These are phyloP conservation scores for Colletotrichum lini DNA, from an alignment of 2,329 filamentous ascomycete species.

Conservation along the genomic window DNA sequence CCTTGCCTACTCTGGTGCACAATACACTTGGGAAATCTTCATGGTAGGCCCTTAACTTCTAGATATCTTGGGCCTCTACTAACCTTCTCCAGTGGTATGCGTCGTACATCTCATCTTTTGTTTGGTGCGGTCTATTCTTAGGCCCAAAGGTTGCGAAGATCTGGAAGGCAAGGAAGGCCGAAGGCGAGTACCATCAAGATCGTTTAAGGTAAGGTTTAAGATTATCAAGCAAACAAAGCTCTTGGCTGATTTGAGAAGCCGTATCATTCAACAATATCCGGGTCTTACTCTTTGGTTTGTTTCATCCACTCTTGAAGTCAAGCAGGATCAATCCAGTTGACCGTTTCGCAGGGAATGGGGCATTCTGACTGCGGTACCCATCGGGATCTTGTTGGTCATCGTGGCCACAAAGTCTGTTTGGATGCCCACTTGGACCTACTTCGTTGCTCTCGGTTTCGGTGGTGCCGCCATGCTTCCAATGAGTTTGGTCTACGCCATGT, in stretches of 20 bases:
- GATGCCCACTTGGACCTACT: constrained; percentile 72
- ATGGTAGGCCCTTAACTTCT: background rate
- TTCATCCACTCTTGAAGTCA: background rate
- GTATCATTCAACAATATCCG: constrained; percentile 69
- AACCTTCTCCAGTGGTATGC: constrained; percentile 60
- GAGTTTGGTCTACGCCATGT: constrained; percentile 73
- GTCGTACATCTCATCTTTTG: constrained; percentile 69
- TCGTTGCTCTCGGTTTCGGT: constrained; percentile 69
- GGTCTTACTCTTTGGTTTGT: constrained; percentile 51
- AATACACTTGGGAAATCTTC: constrained; percentile 64
- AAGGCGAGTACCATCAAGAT: constrained; percentile 42
- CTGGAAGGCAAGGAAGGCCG: constrained; percentile 51
- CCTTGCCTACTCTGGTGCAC: constrained; percentile 70
- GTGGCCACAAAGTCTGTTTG: constrained; percentile 66
- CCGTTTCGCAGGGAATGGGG: constrained; percentile 41
- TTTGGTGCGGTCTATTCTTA: constrained; percentile 72
- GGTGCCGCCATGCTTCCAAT: constrained; percentile 70
- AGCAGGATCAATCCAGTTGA: background rate
- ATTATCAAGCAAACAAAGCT: too few relatives aligned
- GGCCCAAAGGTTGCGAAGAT: constrained; percentile 60
- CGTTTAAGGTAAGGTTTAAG: constrained; percentile 19
- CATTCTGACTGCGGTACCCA: constrained; percentile 42
- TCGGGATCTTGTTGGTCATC: constrained; percentile 59
- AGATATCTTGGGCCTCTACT: constrained; percentile 60
- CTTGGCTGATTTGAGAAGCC: constrained; percentile 8